Percentiles rank a stretch among this genome's conserved stretches.
These are phyloP conservation scores for Penicillium pancosmium DNA, from an alignment of 495 filamentous ascomycete genomes.

Conservation along the genomic window DNA sequence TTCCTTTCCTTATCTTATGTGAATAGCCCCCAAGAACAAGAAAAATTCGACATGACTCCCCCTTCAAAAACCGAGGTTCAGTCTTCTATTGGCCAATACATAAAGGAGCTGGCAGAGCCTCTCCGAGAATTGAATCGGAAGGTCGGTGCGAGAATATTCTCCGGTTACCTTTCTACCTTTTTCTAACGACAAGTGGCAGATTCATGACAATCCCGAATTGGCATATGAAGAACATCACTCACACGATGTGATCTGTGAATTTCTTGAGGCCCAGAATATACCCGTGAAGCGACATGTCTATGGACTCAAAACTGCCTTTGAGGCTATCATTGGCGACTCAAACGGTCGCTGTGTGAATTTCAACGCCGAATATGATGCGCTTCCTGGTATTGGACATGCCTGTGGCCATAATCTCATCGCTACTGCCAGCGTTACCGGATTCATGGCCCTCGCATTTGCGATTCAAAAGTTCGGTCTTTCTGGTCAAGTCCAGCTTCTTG, in stretches of 20 bases:
- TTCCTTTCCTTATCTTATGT: not conserved
- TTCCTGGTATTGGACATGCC: slow-evolving; percentile 64
- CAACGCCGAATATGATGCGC: slow-evolving; percentile 56
- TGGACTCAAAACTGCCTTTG: slow-evolving; percentile 43
- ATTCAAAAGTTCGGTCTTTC: slow-evolving; percentile 48
- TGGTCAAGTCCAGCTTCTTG: slow-evolving; percentile 64
- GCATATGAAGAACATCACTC: slow-evolving; percentile 59
- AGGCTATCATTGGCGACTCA: slow-evolving; percentile 34
- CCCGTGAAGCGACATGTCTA: slow-evolving; percentile 56
- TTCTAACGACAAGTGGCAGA: slow-evolving; percentile 28
- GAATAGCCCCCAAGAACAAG: not conserved
- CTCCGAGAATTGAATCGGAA: not conserved
- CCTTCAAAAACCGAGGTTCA: slow-evolving; percentile 1
- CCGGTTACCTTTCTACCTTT: not conserved
- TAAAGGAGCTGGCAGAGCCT: not conserved
- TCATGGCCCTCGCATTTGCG: slow-evolving; percentile 55
- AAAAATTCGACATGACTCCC: not conserved
- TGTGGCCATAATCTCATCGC: slow-evolving; percentile 75
- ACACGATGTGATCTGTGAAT: slow-evolving; percentile 58
- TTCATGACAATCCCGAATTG: slow-evolving; percentile 63
- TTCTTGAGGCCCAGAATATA: slow-evolving; percentile 56
- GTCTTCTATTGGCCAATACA: not conserved
- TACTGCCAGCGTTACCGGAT: slow-evolving; percentile 60
- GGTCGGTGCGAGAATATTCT: not conserved
- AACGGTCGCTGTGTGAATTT: slow-evolving; percentile 46